These are phyloP conservation scores for Posidonia oceanica DNA, from an alignment of 116 monocot species.

Conservation along the genomic window DNA sequence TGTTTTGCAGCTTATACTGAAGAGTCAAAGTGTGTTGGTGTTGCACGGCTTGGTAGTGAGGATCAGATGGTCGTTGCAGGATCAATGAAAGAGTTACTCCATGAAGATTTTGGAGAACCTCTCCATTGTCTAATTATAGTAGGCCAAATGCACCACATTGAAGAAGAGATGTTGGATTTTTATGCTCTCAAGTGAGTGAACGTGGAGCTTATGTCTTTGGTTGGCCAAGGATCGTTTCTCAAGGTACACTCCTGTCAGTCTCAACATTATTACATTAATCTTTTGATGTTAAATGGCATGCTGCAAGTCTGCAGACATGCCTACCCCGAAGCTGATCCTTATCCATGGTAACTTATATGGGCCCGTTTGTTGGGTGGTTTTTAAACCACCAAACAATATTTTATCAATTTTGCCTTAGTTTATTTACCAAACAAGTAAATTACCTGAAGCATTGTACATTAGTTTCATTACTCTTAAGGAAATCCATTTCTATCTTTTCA, in stretches of 20 bases:
- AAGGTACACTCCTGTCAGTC: too few species aligned
- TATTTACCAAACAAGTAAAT: too few species aligned
- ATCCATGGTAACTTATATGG: too few species aligned
- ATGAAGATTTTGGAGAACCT: conserved; percentile 77
- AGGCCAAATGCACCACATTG: conserved; percentile 69
- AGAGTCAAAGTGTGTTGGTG: conserved; percentile 67
- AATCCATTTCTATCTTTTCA: too few species aligned
- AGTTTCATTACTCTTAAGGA: too few species aligned
- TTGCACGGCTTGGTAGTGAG: conserved; percentile 72
- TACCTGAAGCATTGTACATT: too few species aligned
- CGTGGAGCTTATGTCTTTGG: too few species aligned
- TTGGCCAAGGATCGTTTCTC: too few species aligned
- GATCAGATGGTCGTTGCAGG: conserved; percentile 73
- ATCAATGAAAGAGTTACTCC: conserved; percentile 52
- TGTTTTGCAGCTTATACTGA: conserved; percentile 41
- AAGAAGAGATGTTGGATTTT: conserved; percentile 88
- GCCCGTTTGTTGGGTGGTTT: too few species aligned
- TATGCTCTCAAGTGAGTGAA: conserved; percentile 27
- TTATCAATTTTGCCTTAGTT: too few species aligned
- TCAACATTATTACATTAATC: neutral
- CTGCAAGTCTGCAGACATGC: neutral
- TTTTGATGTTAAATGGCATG: neutral
- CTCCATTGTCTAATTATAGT: conserved; percentile 89
- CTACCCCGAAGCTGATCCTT: too few species aligned
- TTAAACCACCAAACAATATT: too few species aligned